These are phyloP conservation scores for Clitocybe nebularis DNA, from an alignment of 1,284 basidiomycete species.

Conservation along the genomic window DNA sequence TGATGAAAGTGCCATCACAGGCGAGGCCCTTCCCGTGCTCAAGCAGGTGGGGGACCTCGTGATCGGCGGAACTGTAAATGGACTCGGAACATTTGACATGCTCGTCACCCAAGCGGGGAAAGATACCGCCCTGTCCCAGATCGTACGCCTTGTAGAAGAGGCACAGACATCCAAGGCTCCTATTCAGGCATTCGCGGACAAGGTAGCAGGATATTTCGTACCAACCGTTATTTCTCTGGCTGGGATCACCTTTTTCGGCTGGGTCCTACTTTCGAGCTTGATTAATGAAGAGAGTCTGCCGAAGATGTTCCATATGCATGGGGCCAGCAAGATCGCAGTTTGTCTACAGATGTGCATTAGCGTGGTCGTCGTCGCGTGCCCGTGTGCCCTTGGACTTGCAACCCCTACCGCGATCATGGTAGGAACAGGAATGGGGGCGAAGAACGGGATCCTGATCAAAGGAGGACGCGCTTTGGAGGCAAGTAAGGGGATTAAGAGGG, in stretches of 20 bases:
- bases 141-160: slow-evolving; percentile 95
- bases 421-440: slow-evolving; percentile 94
- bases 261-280: slow-evolving; percentile 79
- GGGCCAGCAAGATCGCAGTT: slow-evolving; percentile 83
- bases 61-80: slow-evolving; percentile 97
- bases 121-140: slow-evolving; percentile 94
- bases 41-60: slow-evolving; percentile 83
- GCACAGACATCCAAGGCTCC: slow-evolving; percentile 98
- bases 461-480: slow-evolving; percentile 94
- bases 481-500: slow-evolving; percentile 74
- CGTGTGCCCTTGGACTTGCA: slow-evolving; percentile 93
- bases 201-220: slow-evolving; percentile 93
- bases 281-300: slow-evolving; percentile 66
- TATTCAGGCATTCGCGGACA: slow-evolving; percentile 96
- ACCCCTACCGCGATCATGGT: slow-evolving; percentile 99
- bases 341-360: slow-evolving; percentile 98
- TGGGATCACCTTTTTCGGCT: slow-evolving; percentile 76
- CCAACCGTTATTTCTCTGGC: slow-evolving; percentile 87
- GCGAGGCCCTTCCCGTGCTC: slow-evolving; percentile 88
- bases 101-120: slow-evolving; percentile 91
- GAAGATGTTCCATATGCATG: slow-evolving; percentile 78
- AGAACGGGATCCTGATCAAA: slow-evolving; percentile 98
- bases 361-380: slow-evolving; percentile 97
- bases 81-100: slow-evolving; percentile 95
- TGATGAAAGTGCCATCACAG: slow-evolving; percentile 97